These are phyloP conservation scores for Neodidymelliopsis sp. DNA, from an alignment of 2,329 filamentous ascomycete species.

Conservation along the genomic window DNA sequence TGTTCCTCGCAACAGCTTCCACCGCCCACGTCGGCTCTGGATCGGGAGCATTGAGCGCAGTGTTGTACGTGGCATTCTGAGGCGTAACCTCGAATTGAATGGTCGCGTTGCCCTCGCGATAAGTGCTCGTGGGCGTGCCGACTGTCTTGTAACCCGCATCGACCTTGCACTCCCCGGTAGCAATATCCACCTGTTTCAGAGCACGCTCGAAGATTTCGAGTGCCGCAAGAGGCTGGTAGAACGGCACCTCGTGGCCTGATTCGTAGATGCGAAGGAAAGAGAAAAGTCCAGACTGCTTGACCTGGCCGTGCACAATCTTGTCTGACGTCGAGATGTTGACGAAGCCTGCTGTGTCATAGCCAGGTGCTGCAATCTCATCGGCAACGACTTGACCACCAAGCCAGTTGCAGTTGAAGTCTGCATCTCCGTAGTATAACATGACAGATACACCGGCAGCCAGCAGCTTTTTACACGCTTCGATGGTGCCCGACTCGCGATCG, in stretches of 20 bases:
- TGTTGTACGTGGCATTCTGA: slow-evolving; percentile 58
- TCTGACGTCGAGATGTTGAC: slow-evolving; percentile 56
- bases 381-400: slow-evolving; percentile 55
- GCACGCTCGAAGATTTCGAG: slow-evolving; percentile 60
- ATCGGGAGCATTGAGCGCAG: slow-evolving; percentile 53
- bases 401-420: slow-evolving; percentile 59
- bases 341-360: slow-evolving; percentile 57
- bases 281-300: slow-evolving; percentile 60
- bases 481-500: slow-evolving; percentile 53
- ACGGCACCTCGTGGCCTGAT: slow-evolving; percentile 60
- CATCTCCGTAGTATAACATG: slow-evolving; percentile 57
- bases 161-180: slow-evolving; percentile 52
- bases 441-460: slow-evolving; percentile 53
- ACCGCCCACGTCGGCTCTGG: slow-evolving; percentile 41
- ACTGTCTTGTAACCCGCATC: slow-evolving; percentile 41
- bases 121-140: slow-evolving; percentile 48
- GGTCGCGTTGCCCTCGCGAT: slow-evolving; percentile 55
- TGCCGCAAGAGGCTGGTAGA: slow-evolving; percentile 62
- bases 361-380: slow-evolving; percentile 50
- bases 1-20: slow-evolving; percentile 19
- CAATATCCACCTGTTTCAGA: slow-evolving; percentile 58
- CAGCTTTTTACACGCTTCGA: slow-evolving; percentile 52
- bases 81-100: slow-evolving; percentile 55
- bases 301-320: slow-evolving; percentile 60
- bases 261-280: slow-evolving; percentile 61